A percentile compares a stretch with the other conserved stretches of the same genome.
phyloP scores from a whole-genome alignment of 371 early-diverging fungal genomes.

The Mucor irregularis region DNA sequence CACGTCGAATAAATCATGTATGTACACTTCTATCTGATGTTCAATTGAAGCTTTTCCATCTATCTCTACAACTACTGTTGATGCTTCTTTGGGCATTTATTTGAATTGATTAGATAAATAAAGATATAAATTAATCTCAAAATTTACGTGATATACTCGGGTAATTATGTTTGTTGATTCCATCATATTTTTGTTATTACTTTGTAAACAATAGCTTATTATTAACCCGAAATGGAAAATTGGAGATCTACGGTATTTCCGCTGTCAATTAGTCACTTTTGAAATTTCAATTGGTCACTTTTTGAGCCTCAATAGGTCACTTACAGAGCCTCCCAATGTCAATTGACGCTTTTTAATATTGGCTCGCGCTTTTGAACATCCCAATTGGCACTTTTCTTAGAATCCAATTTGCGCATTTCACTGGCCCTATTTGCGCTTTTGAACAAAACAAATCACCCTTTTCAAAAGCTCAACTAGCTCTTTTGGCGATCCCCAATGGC shows the following conservation, averaged over 20 bases:
- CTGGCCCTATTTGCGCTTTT: conserved; percentile 10
- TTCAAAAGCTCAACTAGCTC: no score
- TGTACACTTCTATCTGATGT: conserved; percentile 3
- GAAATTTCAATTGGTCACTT: no score
- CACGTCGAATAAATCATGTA: neutral
- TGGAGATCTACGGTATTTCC: no score
- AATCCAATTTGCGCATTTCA: conserved; percentile 7
- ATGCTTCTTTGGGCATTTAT: no score
- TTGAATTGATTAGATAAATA: no score
- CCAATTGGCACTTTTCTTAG: conserved; percentile 7
- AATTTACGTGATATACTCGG: no score
- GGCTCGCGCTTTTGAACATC: conserved; percentile 13
- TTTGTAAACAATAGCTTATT: no score
- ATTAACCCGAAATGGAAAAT: no score
- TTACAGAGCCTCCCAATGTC: conserved; percentile 8
- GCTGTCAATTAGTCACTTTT: neutral
- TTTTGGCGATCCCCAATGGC: neutral
- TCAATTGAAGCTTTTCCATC: neutral
- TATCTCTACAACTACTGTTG: no score
- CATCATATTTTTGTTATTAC: no score
- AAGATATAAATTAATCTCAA: no score
- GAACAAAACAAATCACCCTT: neutral
- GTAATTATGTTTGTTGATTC: no score
- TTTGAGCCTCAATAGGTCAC: conserved; percentile 6
- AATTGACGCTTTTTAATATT: conserved; percentile 13